Percentiles rank a stretch among this genome's conserved stretches.
These are phyloP conservation scores for Mortierella sp. DNA, from an alignment of 371 early-diverging fungal species.

Conservation along the genomic window DNA sequence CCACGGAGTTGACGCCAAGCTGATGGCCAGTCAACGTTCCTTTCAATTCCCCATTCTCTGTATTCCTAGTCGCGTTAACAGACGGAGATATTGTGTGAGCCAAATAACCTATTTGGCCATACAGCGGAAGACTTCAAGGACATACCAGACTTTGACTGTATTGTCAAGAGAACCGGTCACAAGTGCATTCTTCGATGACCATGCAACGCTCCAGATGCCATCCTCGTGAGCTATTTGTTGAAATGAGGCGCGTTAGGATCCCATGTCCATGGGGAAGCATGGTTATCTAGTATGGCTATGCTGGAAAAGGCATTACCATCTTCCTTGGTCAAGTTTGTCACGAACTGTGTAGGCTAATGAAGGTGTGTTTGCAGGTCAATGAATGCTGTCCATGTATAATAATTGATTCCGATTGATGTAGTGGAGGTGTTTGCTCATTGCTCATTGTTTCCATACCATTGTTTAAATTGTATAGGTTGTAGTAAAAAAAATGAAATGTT, in stretches of 20 bases:
- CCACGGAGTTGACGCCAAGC: conserved; percentile 84
- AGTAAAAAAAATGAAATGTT: background rate
- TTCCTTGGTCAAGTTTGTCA: conserved; percentile 65
- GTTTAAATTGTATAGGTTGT: conserved; percentile 1
- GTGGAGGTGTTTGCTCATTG: background rate
- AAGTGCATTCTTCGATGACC: conserved; percentile 74
- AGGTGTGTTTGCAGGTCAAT: background rate
- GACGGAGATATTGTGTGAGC: background rate
- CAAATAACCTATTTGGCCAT: too few relatives aligned
- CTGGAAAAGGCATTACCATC: conserved; percentile 59
- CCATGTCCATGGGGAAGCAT: background rate
- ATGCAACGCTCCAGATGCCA: conserved; percentile 87
- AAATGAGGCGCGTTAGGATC: background rate
- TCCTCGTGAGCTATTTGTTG: conserved; percentile 77
- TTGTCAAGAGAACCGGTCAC: conserved; percentile 85
- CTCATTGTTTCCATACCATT: conserved; percentile 3
- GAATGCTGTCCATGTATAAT: background rate
- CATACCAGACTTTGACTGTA: conserved; percentile 83
- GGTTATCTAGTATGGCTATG: background rate
- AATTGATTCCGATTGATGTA: background rate
- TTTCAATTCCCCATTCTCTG: conserved; percentile 67
- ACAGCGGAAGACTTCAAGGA: background rate
- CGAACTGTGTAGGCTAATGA: conserved; percentile 72
- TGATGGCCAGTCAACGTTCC: conserved; percentile 79
- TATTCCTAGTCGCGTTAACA: conserved; percentile 65